phyloP scores from a whole-genome alignment of 768 basidiomycete species.

The Calocybe indica region DNA sequence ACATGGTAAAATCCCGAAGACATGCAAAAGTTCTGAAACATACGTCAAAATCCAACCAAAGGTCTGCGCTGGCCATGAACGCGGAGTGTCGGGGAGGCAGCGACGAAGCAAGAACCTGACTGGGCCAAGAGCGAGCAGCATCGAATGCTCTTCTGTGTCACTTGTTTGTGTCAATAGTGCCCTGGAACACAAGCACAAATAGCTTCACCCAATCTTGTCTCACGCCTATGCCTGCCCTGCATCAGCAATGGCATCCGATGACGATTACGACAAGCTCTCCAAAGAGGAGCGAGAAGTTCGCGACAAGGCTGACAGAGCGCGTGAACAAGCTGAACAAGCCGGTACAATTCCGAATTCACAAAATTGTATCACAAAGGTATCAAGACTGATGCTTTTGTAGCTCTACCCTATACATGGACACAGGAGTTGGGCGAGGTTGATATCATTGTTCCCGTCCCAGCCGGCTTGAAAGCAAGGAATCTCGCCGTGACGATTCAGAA shows the following conservation, averaged over 20 bases:
- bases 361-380: too few relatives aligned
- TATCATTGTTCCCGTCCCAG: slow-evolving; percentile 75
- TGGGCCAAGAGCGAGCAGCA: slow-evolving; percentile 2
- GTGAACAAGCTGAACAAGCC: slow-evolving; percentile 78
- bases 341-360: slow-evolving; percentile 41
- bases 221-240: slow-evolving; percentile 5
- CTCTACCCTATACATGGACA: slow-evolving; percentile 86
- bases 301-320: slow-evolving; percentile 62
- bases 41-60: slow-evolving; percentile 76
- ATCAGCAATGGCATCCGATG: slow-evolving; percentile 23
- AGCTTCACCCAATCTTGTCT: slow-evolving; percentile 2
- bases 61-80: slow-evolving; percentile 55
- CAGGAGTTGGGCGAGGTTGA: slow-evolving; percentile 89
- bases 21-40: slow-evolving; percentile 14
- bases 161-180: slow-evolving; percentile 3
- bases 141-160: background rate
- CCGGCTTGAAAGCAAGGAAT: slow-evolving; percentile 79
- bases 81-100: slow-evolving; percentile 1
- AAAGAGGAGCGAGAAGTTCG: slow-evolving; percentile 68
- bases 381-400: slow-evolving; percentile 27
- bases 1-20: background rate
- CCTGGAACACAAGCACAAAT: slow-evolving; percentile 4
- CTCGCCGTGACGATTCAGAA: slow-evolving; percentile 71
- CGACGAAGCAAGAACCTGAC: slow-evolving; percentile 3
- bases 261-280: slow-evolving; percentile 71